Percentiles rank a stretch among this genome's conserved stretches.
phyloP scores from a whole-genome alignment of 2,329 filamentous ascomycete genomes.

The Penicillium sp. region DNA sequence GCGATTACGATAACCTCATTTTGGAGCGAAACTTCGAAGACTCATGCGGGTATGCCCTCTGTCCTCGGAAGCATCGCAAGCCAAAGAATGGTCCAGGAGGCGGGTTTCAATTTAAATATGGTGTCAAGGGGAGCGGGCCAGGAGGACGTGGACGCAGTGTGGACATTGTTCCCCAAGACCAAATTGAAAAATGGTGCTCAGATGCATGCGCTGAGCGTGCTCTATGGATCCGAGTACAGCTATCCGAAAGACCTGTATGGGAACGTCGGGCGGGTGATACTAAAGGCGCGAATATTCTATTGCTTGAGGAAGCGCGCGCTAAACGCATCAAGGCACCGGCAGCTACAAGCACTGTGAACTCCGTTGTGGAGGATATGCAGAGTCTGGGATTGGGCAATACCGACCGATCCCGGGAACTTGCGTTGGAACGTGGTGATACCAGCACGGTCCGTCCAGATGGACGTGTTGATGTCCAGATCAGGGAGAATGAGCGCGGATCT shows the following conservation, averaged over 20 bases:
- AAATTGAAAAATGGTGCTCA: constrained; percentile 85
- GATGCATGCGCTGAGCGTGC: constrained; percentile 74
- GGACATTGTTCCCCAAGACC: constrained; percentile 66
- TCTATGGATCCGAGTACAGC: constrained; percentile 83
- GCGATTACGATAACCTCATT: constrained; percentile 85
- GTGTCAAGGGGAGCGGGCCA: constrained; percentile 49
- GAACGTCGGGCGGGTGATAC: constrained; percentile 60
- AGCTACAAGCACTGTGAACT: constrained; percentile 17
- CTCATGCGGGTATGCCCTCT: constrained; percentile 81
- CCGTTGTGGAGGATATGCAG: constrained; percentile 27
- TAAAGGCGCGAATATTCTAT: constrained; percentile 55
- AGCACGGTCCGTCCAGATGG: constrained; percentile 27
- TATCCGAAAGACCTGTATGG: constrained; percentile 83
- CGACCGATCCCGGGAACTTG: constrained; percentile 31
- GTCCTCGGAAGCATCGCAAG: constrained; percentile 61
- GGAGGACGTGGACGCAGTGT: constrained; percentile 53
- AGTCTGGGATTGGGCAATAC: constrained; percentile 29
- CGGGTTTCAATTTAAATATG: constrained; percentile 66
- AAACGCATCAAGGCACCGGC: constrained; percentile 19
- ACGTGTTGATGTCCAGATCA: constrained; percentile 35
- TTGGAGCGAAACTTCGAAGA: constrained; percentile 82
- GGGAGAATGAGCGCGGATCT: constrained; percentile 31
- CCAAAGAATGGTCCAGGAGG: constrained; percentile 52
- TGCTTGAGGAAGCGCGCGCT: constrained; percentile 62
- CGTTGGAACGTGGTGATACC: constrained; percentile 38